Evolutionary conservation across 1,284 basidiomycete genomes (phyloP).

Genomic region (Cutaneotrichosporon sp.): DNA sequence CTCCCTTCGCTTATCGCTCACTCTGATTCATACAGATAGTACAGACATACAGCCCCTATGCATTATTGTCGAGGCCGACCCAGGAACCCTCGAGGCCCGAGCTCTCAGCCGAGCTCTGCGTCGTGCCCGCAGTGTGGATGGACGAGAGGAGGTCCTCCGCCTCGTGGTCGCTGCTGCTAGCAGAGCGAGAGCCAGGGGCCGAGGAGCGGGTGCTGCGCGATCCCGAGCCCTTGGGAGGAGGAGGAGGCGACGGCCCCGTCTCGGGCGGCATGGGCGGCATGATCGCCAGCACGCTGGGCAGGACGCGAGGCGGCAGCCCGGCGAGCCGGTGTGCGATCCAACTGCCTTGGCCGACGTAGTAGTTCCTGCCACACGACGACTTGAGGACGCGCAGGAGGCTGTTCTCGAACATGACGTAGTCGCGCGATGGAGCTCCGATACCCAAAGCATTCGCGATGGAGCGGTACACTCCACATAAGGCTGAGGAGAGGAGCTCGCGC

Average conservation of each 20-base stretch:
- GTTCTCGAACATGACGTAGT: slow-evolving; percentile 35
- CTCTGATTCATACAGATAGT: background rate
- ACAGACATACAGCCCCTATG: background rate
- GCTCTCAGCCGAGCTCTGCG: slow-evolving; percentile 18
- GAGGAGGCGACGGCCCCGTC: slow-evolving; percentile 27
- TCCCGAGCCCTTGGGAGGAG: slow-evolving; percentile 10
- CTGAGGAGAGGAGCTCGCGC: slow-evolving; percentile 26
- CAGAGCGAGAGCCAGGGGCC: slow-evolving; percentile 15
- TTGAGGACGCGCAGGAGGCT: slow-evolving; percentile 32
- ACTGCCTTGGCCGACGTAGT: slow-evolving; percentile 32
- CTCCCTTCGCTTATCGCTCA: background rate
- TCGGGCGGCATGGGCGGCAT: slow-evolving; percentile 26
- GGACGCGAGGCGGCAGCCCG: slow-evolving; percentile 17
- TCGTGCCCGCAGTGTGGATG: slow-evolving; percentile 34
- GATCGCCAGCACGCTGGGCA: slow-evolving; percentile 22
- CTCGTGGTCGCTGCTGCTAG: slow-evolving; percentile 36
- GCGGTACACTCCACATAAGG: slow-evolving; percentile 1
- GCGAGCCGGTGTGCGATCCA: slow-evolving; percentile 30
- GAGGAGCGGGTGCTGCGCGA: background rate
- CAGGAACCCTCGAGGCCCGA: slow-evolving; percentile 38
- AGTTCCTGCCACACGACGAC: slow-evolving; percentile 14
- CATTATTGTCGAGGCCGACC: slow-evolving; percentile 21
- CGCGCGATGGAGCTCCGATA: slow-evolving; percentile 26
- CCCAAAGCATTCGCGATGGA: slow-evolving; percentile 24
- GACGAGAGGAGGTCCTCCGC: slow-evolving; percentile 39